Evolutionary conservation across 2,329 filamentous ascomycete genomes (phyloP).

Genomic region (Penicillium aurantiogriseum): DNA sequence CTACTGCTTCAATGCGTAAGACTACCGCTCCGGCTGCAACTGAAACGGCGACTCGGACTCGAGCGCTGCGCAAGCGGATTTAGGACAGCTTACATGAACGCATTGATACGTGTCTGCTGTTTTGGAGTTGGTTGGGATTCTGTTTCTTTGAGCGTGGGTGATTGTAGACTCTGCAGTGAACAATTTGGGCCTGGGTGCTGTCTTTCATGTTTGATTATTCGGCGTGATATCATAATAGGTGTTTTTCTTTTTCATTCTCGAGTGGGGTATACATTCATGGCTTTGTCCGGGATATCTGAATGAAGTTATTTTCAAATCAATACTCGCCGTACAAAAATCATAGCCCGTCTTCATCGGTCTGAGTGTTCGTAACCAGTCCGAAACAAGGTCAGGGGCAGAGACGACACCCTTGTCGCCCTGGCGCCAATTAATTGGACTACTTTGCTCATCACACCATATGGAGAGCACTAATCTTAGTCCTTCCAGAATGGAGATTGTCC

Average conservation of each 20-base stretch:
- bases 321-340: not conserved
- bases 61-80: slow-evolving; percentile 43
- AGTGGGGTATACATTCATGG: not conserved
- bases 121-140: slow-evolving; percentile 3
- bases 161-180: slow-evolving; percentile 5
- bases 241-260: not conserved
- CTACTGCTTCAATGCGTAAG: slow-evolving; percentile 33
- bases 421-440: not conserved
- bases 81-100: slow-evolving; percentile 16
- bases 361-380: not conserved
- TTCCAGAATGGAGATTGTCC: not conserved
- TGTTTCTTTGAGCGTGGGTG: slow-evolving; percentile 7
- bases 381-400: not conserved
- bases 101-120: not conserved
- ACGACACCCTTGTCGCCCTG: not conserved
- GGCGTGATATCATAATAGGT: slow-evolving; percentile 2
- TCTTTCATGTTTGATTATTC: not conserved
- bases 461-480: not conserved
- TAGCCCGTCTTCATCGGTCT: not conserved
- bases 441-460: not conserved
- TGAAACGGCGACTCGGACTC: slow-evolving; percentile 35
- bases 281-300: not conserved
- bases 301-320: not conserved
- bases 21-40: slow-evolving; percentile 28
- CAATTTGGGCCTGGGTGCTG: slow-evolving; percentile 1